These are phyloP conservation scores for Pochonia chlamydosporia DNA, from an alignment of 2,329 filamentous ascomycete species.

Conservation along the genomic window DNA sequence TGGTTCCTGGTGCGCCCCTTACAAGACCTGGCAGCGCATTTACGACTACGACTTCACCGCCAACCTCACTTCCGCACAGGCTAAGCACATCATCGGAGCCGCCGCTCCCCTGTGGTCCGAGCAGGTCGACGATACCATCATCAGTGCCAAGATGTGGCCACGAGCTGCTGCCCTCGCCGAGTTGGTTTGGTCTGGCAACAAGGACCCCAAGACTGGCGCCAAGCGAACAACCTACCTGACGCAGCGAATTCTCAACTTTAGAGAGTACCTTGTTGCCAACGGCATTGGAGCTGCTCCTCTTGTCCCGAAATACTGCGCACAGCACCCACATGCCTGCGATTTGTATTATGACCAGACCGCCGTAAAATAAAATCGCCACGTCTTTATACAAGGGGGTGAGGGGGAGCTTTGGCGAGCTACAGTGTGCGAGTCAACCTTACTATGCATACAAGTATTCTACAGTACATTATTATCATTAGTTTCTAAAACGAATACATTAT, in stretches of 20 bases:
- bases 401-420: too few species aligned
- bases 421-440: too few species aligned
- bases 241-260: conserved; percentile 52
- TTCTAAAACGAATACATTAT: too few species aligned
- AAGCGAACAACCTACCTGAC: conserved; percentile 34
- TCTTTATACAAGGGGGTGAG: too few species aligned
- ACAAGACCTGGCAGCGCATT: conserved; percentile 56
- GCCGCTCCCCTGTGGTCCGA: conserved; percentile 48
- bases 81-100: conserved; percentile 44
- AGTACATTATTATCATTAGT: too few species aligned
- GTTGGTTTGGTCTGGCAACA: conserved; percentile 50
- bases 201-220: conserved; percentile 35
- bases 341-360: conserved; percentile 44
- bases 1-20: conserved; percentile 52
- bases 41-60: conserved; percentile 52
- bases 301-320: conserved; percentile 51
- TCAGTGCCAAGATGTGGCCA: conserved; percentile 49
- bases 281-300: conserved; percentile 44
- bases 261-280: conserved; percentile 52
- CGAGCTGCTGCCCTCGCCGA: conserved; percentile 51
- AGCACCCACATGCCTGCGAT: conserved; percentile 53
- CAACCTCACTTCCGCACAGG: conserved; percentile 39
- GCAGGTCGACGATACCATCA: conserved; percentile 46
- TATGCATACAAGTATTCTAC: too few species aligned
- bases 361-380: conserved; percentile 15